Base-by-base conservation (phyloP, 1,284 basidiomycete species). In the Ganoderma sinense region DNA sequence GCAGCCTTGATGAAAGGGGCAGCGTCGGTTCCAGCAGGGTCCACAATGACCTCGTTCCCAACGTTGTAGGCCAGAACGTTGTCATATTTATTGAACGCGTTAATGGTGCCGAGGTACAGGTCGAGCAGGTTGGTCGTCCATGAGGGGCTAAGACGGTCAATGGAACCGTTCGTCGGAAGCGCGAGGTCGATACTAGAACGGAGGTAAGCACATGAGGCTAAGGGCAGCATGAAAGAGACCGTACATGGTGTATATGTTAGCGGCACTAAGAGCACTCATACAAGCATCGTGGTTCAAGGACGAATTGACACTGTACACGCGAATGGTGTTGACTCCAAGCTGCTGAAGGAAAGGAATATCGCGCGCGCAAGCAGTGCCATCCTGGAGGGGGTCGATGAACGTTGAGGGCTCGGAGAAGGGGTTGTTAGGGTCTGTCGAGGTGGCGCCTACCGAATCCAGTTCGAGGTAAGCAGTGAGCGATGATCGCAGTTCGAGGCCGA, bases 1-100 rank as follows among this genome's bases (percentile, higher is more conserved):
- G 96, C 96, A 51, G 95, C 96, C 81, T 97, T 97, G 80, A 98
- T 89, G 79, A 90, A 97, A 0, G 96, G 88, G 13, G 91, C 89
- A 20, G 92, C 89, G 58, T 82, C 83, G 18, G 94, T 94, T 71
- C 84, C 87, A 64, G 87, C 85, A 29, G 84, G 68, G 23, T 77
- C 79, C 40, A 86, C 89, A 71, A 97, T 88, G 23, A 97, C 94
- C 81, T 97, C 96, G 79, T 98, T 98, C 23, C 95, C 96, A 69
- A 98, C 86, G 78, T 97, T 97, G 83, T 89, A 90, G 62, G 90
- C 94, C 65, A 96, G 82, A 41, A 96, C 87, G 75, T 97, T 97
- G 84, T 93, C 88, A 76, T 97, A 97, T 77, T 92, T 89, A 77
- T 85, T 85, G 84, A 97, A 97, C 0, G 82, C 85, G 73, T 95